A percentile compares a stretch with the other conserved stretches of the same genome.
Evolutionary conservation across 805 yeast species (phyloP).

Genomic region (Candida verbasci): DNA sequence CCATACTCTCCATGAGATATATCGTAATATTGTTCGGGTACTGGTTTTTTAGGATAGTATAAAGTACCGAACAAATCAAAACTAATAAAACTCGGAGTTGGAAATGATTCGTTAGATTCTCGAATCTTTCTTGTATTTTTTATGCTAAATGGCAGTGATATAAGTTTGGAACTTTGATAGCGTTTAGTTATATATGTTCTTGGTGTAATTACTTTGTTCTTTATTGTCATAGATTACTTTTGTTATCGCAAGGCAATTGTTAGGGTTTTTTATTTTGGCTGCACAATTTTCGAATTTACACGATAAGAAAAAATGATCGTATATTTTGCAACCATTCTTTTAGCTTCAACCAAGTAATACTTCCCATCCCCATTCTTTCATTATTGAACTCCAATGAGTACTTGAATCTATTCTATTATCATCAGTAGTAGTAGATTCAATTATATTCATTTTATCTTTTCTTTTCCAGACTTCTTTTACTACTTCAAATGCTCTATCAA

Average conservation of each 20-base stretch:
- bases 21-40: constrained; percentile 48
- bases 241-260: too few relatives aligned
- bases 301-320: too few relatives aligned
- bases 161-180: constrained; percentile 4
- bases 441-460: constrained; percentile 37
- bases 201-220: too few relatives aligned
- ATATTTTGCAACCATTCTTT: too few relatives aligned
- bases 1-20: constrained; percentile 44
- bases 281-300: too few relatives aligned
- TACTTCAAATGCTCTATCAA: constrained; percentile 62
- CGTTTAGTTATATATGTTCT: constrained; percentile 1
- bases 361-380: constrained; percentile 79
- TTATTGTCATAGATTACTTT: too few relatives aligned
- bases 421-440: constrained; percentile 14
- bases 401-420: constrained; percentile 38
- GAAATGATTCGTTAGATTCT: constrained; percentile 20
- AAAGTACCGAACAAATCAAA: constrained; percentile 69
- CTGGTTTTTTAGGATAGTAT: constrained; percentile 52
- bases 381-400: constrained; percentile 64
- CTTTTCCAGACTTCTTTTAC: constrained; percentile 70
- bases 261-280: too few relatives aligned
- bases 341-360: constrained; percentile 59
- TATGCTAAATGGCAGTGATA: constrained; percentile 22
- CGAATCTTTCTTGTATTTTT: constrained; percentile 20
- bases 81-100: constrained; percentile 49